Percentiles rank a stretch among this genome's conserved stretches.
phyloP scores from a whole-genome alignment of 2,329 filamentous ascomycete species.

The Pseudopithomyces maydicus region DNA sequence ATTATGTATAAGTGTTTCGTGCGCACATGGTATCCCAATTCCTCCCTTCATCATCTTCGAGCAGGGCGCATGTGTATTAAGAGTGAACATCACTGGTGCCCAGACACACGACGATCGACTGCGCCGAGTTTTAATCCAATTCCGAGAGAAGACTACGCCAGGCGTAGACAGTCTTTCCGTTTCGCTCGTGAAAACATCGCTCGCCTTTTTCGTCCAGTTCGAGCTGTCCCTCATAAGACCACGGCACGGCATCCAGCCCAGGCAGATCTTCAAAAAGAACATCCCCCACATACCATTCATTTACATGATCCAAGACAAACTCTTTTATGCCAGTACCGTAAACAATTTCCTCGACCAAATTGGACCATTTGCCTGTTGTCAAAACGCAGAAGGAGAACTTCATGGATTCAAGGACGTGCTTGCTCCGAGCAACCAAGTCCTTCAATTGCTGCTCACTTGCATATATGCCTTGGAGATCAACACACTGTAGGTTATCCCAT shows the following conservation, averaged over 20 bases:
- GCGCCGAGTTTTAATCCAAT: neutral
- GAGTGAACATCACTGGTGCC: neutral
- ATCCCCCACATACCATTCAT: slow-evolving; percentile 18
- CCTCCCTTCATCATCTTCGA: too few species aligned
- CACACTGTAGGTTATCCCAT: slow-evolving; percentile 28
- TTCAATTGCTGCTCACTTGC: slow-evolving; percentile 21
- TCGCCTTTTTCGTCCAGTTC: slow-evolving; percentile 6
- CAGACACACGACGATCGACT: neutral
- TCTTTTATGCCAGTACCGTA: slow-evolving; percentile 18
- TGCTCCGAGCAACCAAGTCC: slow-evolving; percentile 25
- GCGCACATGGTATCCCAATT: neutral
- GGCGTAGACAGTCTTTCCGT: slow-evolving; percentile 10
- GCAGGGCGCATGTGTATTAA: neutral
- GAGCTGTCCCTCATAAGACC: slow-evolving; percentile 19
- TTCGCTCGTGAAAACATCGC: slow-evolving; percentile 13
- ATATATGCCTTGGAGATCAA: slow-evolving; percentile 28
- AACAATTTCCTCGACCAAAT: slow-evolving; percentile 32
- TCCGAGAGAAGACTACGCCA: slow-evolving; percentile 1
- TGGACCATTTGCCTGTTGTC: slow-evolving; percentile 25
- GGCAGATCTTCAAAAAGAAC: slow-evolving; percentile 6
- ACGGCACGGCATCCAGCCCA: slow-evolving; percentile 1
- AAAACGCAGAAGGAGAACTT: slow-evolving; percentile 22
- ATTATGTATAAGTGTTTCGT: too few species aligned
- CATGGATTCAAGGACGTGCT: slow-evolving; percentile 20
- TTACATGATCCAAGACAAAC: slow-evolving; percentile 26